Percentiles rank a stretch among this genome's conserved stretches.
These are phyloP conservation scores for Biscogniauxia mediterranea DNA, from an alignment of 2,329 filamentous ascomycete species.

Conservation along the genomic window DNA sequence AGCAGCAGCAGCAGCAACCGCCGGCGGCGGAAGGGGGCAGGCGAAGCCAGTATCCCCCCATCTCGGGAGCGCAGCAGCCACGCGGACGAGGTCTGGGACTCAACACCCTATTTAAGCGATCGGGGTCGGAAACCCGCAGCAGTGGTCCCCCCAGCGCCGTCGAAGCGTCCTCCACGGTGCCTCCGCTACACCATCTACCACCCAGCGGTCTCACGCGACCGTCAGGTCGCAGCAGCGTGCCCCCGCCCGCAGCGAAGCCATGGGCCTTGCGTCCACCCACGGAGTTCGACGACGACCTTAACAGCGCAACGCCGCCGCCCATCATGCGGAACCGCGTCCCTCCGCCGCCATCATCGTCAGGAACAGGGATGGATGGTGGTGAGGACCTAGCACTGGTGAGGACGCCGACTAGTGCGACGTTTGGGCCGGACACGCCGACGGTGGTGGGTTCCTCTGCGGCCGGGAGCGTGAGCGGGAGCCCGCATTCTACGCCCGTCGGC, in stretches of 20 bases:
- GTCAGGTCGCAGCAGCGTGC: constrained; percentile 29
- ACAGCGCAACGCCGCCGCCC: constrained; percentile 55
- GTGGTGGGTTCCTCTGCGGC: background rate
- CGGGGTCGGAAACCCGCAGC: constrained; percentile 38
- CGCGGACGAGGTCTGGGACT: constrained; percentile 42
- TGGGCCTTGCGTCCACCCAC: constrained; percentile 40
- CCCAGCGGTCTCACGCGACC: constrained; percentile 8
- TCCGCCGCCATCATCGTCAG: constrained; percentile 11
- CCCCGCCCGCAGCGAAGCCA: constrained; percentile 28
- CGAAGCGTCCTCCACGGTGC: constrained; percentile 17
- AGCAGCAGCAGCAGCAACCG: constrained; percentile 16
- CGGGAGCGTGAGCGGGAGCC: background rate
- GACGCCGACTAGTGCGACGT: constrained; percentile 3
- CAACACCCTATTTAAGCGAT: constrained; percentile 52
- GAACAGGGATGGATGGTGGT: constrained; percentile 4
- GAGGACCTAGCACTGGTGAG: constrained; percentile 1
- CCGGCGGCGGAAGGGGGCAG: constrained; percentile 32
- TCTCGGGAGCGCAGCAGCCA: constrained; percentile 40
- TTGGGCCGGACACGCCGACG: constrained; percentile 12
- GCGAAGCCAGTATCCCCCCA: constrained; percentile 49
- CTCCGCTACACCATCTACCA: constrained; percentile 8
- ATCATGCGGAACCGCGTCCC: constrained; percentile 46
- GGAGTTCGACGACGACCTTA: constrained; percentile 42
- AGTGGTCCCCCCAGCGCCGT: constrained; percentile 19
- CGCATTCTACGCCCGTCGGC: constrained; percentile 1